Conservation (phyloP, 495 filamentous ascomycete species). For the Beverwykella pulmonaria region DNA sequence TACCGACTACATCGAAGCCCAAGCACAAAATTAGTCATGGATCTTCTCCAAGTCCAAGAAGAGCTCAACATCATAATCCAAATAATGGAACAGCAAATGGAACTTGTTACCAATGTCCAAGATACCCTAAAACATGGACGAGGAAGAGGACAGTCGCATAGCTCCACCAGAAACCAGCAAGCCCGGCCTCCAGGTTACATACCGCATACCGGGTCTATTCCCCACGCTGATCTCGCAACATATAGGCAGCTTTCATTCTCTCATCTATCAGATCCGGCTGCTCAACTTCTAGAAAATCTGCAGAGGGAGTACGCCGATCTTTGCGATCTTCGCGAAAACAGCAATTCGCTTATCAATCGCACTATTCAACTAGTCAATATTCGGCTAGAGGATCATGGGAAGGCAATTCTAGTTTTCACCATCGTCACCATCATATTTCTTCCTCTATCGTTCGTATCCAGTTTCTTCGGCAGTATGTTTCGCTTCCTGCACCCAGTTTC, state of each 20-base stretch:
- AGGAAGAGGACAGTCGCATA: conserved; percentile 9
- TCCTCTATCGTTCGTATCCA: conserved; percentile 47
- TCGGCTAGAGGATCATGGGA: conserved; percentile 49
- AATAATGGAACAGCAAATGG: conserved; percentile 49
- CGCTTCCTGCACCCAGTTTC: neutral
- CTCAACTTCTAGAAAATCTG: conserved; percentile 46
- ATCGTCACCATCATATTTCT: conserved; percentile 51
- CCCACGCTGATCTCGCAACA: conserved; percentile 23
- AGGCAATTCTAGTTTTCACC: conserved; percentile 50
- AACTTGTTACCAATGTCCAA: conserved; percentile 40
- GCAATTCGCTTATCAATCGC: conserved; percentile 46
- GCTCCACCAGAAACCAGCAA: conserved; percentile 3
- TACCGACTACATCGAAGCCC: conserved; percentile 47
- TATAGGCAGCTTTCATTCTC: conserved; percentile 41
- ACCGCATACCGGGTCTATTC: conserved; percentile 10
- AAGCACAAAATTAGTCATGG: conserved; percentile 49
- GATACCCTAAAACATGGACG: conserved; percentile 10
- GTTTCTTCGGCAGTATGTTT: conserved; percentile 46
- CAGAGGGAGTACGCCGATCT: conserved; percentile 45
- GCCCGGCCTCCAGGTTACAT: conserved; percentile 7
- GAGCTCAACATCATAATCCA: conserved; percentile 48
- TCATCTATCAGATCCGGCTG: conserved; percentile 39
- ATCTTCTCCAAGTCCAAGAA: conserved; percentile 48
- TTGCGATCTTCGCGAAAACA: conserved; percentile 46
- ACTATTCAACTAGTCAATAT: conserved; percentile 51